Evolutionary conservation across 208 protist species (phyloP).

Genomic region (Angomonas deanei): DNA sequence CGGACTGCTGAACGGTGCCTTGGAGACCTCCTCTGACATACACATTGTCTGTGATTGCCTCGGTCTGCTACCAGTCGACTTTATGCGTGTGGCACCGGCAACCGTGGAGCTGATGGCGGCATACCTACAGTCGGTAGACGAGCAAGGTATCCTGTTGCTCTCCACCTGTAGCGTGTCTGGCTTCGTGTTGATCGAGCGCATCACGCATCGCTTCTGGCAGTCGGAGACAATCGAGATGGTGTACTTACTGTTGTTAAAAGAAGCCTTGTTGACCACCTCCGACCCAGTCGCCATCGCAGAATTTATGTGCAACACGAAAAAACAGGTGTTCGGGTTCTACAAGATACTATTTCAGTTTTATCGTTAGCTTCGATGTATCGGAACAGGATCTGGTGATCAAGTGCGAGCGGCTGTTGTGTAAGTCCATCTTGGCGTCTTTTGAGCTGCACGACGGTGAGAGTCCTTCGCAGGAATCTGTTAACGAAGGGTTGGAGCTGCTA

Average conservation of each 20-base stretch:
- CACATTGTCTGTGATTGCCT: conserved; percentile 4
- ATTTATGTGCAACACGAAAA: conserved; percentile 18
- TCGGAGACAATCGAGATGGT: neutral
- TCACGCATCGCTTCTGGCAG: conserved; percentile 2
- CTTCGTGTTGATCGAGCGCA: conserved; percentile 14
- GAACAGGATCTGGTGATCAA: conserved; percentile 14
- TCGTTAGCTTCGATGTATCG: conserved; percentile 1
- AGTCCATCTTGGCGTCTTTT: conserved; percentile 11
- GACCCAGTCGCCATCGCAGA: conserved; percentile 17
- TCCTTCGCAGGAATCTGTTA: conserved; percentile 5
- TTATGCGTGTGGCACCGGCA: conserved; percentile 2
- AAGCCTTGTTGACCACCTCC: conserved; percentile 15
- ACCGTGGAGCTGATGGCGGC: conserved; percentile 10
- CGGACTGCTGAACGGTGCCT: conserved; percentile 3
- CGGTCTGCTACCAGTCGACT: neutral
- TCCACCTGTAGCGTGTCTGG: conserved; percentile 4
- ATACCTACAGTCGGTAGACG: conserved; percentile 3
- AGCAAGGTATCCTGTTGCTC: neutral
- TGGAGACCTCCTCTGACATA: neutral
- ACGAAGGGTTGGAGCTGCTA: conserved; percentile 12
- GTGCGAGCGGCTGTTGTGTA: conserved; percentile 12
- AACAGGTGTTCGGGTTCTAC: conserved; percentile 6
- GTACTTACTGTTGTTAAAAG: conserved; percentile 16
- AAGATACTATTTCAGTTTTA: conserved; percentile 14
- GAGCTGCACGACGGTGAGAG: neutral